Percentiles rank a stretch among this genome's conserved stretches.
Conservation (phyloP, 2,329 filamentous ascomycete genomes). For the Alternaria sp. region DNA sequence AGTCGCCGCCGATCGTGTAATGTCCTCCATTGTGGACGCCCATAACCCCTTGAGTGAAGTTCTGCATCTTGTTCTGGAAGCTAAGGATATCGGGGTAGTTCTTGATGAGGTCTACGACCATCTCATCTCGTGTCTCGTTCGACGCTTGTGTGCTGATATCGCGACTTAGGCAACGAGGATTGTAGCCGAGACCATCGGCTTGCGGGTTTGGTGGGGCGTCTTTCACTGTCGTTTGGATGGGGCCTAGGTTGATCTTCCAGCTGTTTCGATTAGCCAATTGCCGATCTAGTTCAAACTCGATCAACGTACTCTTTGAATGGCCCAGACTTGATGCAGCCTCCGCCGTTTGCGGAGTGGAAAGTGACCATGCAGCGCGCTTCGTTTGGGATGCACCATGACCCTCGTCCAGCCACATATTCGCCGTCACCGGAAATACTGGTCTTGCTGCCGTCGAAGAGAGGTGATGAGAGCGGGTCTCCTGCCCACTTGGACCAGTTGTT, state of each 20-base stretch:
- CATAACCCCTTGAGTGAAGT: neutral
- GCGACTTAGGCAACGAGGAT: conserved; percentile 44
- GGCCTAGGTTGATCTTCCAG: conserved; percentile 33
- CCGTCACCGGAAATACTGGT: conserved; percentile 47
- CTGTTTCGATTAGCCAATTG: neutral
- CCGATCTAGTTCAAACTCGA: fast-evolving
- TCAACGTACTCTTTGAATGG: conserved; percentile 36
- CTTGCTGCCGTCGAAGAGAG: conserved; percentile 32
- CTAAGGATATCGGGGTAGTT: conserved; percentile 48
- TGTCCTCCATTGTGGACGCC: neutral
- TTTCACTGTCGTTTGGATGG: conserved; percentile 13
- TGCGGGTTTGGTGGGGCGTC: conserved; percentile 11
- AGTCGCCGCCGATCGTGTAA: neutral
- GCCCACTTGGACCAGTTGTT: conserved; percentile 55
- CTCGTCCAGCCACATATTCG: neutral
- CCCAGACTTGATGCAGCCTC: conserved; percentile 30
- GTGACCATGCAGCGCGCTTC: neutral
- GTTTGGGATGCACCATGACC: neutral
- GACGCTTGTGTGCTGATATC: conserved; percentile 39
- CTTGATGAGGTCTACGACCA: conserved; percentile 52
- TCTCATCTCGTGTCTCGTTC: conserved; percentile 48
- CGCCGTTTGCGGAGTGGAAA: conserved; percentile 21
- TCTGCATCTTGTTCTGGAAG: conserved; percentile 44
- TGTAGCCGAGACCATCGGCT: conserved; percentile 21
- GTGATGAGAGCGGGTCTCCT: conserved; percentile 35